A percentile compares a stretch with the other conserved stretches of the same genome.
Conservation (phyloP, 495 filamentous ascomycete species). For the Aspergillus coremiiformis region DNA sequence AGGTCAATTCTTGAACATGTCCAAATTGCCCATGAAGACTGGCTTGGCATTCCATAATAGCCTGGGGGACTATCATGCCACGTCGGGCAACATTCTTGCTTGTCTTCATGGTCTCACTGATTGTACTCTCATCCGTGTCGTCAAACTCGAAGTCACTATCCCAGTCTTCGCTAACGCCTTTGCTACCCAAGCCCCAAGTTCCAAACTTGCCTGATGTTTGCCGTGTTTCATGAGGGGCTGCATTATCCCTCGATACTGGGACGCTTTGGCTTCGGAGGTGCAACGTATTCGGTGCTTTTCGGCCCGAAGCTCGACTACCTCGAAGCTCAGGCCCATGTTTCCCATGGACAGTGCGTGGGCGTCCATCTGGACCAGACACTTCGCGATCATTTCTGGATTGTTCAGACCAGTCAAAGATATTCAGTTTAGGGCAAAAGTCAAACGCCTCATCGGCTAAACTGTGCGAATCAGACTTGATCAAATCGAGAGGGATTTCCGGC, state of each 20-base stretch:
- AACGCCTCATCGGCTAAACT: slow-evolving; percentile 5
- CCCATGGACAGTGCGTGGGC: slow-evolving; percentile 85
- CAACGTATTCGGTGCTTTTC: slow-evolving; percentile 66
- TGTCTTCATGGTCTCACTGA: slow-evolving; percentile 20
- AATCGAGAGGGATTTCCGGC: neutral
- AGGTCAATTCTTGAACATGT: slow-evolving; percentile 75
- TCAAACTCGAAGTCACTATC: slow-evolving; percentile 79
- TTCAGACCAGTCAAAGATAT: slow-evolving; percentile 85
- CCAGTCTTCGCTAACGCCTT: slow-evolving; percentile 77
- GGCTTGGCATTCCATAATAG: slow-evolving; percentile 77
- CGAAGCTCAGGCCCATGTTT: slow-evolving; percentile 70
- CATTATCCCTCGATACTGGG: slow-evolving; percentile 66
- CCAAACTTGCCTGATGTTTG: slow-evolving; percentile 72
- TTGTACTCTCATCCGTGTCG: slow-evolving; percentile 36
- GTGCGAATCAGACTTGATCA: slow-evolving; percentile 6
- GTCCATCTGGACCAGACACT: slow-evolving; percentile 45
- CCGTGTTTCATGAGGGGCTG: slow-evolving; percentile 43
- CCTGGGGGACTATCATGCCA: slow-evolving; percentile 68
- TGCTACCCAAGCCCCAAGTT: slow-evolving; percentile 79
- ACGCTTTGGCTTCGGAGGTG: slow-evolving; percentile 94
- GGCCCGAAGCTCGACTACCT: slow-evolving; percentile 65
- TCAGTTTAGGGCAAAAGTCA: slow-evolving; percentile 29
- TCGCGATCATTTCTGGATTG: slow-evolving; percentile 49
- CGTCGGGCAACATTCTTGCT: slow-evolving; percentile 21
- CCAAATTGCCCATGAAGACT: slow-evolving; percentile 80